phyloP scores from a whole-genome alignment of 768 basidiomycete species.

The Mycena albidolilacea region DNA sequence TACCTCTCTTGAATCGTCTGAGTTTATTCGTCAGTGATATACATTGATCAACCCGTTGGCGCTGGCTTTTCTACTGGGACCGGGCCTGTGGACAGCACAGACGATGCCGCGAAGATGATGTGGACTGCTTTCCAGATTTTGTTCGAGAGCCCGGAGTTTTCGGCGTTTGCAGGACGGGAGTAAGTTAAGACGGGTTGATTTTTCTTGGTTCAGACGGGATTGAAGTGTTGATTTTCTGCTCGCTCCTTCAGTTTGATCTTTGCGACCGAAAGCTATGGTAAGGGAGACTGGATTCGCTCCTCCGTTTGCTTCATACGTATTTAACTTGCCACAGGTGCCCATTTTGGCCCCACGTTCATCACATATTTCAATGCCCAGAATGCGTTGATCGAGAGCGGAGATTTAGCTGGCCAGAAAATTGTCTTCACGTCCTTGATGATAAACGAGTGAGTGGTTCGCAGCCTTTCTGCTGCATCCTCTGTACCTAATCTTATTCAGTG shows the following conservation, averaged over 20 bases:
- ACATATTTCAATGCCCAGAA: constrained; percentile 63
- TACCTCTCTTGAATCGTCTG: constrained; percentile 42
- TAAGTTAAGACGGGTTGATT: constrained; percentile 39
- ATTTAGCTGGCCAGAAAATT: constrained; percentile 53
- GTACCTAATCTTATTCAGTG: constrained; percentile 45
- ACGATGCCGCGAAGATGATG: constrained; percentile 56
- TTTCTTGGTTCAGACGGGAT: background rate
- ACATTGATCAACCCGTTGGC: constrained; percentile 65
- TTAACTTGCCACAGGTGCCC: constrained; percentile 9
- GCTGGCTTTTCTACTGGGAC: constrained; percentile 62
- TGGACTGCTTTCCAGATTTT: constrained; percentile 64
- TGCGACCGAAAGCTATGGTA: constrained; percentile 63
- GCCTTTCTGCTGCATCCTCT: background rate
- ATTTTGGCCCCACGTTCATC: constrained; percentile 61
- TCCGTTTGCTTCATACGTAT: background rate
- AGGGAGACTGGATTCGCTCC: background rate
- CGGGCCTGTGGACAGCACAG: constrained; percentile 55
- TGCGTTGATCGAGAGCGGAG: constrained; percentile 50
- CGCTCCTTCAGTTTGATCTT: constrained; percentile 56
- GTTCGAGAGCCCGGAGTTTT: constrained; percentile 57
- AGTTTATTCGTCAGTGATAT: constrained; percentile 55
- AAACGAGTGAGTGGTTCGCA: constrained; percentile 48
- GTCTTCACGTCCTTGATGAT: constrained; percentile 61
- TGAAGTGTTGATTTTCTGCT: background rate
- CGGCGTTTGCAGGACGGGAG: constrained; percentile 57